Conservation (phyloP, 169 alveolate species). For the Sarcocystis neurona region DNA sequence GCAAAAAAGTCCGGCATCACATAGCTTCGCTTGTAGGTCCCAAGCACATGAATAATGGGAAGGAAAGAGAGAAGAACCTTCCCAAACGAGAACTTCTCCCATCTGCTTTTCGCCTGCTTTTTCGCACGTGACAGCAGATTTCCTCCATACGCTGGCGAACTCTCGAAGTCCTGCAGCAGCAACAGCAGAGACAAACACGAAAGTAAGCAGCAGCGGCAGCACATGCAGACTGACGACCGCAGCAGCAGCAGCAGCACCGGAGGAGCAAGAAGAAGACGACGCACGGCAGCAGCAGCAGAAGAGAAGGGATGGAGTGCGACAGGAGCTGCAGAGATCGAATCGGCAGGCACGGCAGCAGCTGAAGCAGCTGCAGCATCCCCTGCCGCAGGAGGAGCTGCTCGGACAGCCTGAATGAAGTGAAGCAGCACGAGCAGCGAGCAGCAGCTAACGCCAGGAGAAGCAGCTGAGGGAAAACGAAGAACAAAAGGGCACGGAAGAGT, state of each 20-base stretch:
- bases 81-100: conserved; percentile 37
- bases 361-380: too few relatives aligned
- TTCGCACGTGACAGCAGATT: neutral
- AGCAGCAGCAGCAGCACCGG: too few relatives aligned
- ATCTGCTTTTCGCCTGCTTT: neutral
- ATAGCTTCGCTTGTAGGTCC: conserved; percentile 46
- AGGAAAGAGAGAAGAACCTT: conserved; percentile 29
- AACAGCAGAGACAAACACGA: neutral
- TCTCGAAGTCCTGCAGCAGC: neutral
- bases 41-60: conserved; percentile 47
- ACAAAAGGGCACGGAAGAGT: too few relatives aligned
- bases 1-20: conserved; percentile 56
- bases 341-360: neutral
- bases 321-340: neutral
- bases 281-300: conserved; percentile 11
- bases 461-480: conserved; percentile 27
- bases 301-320: neutral
- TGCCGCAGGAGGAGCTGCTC: neutral
- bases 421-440: neutral
- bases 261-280: conserved; percentile 30
- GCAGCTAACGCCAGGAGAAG: neutral
- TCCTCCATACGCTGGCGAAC: neutral
- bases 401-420: neutral
- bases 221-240: too few relatives aligned
- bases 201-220: neutral